Base-by-base conservation (phyloP, 2,329 filamentous ascomycete genomes). In the Botrytis fragariae region DNA sequence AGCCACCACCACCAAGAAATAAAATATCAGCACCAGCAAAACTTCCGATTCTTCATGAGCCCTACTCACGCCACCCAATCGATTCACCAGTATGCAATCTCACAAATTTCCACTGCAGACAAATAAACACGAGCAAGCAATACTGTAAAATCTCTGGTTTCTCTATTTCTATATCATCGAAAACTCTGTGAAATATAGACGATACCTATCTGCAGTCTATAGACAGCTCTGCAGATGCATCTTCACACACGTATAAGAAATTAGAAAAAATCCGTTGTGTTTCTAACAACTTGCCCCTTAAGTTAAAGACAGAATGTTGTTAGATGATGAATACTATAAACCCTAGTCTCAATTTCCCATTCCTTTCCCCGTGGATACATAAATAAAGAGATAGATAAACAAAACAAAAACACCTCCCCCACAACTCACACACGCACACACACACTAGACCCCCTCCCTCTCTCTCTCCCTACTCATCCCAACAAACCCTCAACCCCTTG, bases 401-500 rank as follows among this genome's bases (percentile, higher is more conserved):
- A 29, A 10, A 29, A 2, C 6, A 2, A 6, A 20, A 60, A 7
- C 5, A 12, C 12, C 20, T 22, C 9, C 57, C 57, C 57, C 3
- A 9, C 18, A 35, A 20, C 18, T 20, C 22, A 9, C 8, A n/a
- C n/a, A n/a, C n/a, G n/a, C n/a, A n/a, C n/a, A n/a, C 57, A 20
- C 18, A 22, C 32, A 60, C 44, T 7, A 22, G 5, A 20, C 16
- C 3, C 6, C 45, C 37, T 39, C 37, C 37, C 37, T 39, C 37
- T 39, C 37, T 10, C 37, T 39, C 10, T 22, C n/a, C 16, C 25
- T 73, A 70, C 67, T 73, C 75, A 76, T 81, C 78, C 79, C 78
- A 81, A 29, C 76, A 72, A 8, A 81, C 72, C 72, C 79, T 80
- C 79, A 81, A 78, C 4, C 75, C 78, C 20, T 74, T 79, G 16